Base-by-base conservation (phyloP, 2,329 filamentous ascomycete species). In the Tricladium varicosporioides region DNA sequence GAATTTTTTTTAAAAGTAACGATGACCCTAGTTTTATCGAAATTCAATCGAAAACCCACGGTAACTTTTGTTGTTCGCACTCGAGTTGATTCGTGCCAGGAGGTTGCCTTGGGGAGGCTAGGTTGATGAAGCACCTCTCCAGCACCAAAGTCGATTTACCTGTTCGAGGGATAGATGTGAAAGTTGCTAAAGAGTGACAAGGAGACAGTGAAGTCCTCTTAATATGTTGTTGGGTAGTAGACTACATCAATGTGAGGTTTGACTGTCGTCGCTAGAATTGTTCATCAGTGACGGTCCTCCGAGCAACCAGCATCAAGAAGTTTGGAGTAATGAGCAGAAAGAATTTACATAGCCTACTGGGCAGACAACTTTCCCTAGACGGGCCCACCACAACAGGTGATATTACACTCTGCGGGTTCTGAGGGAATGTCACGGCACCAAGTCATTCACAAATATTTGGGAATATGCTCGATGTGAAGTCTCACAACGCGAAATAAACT, bases 271-370 rank as follows among this genome's bases (percentile, higher is more conserved):
- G 61, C 61, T 66, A 60, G 60, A 61, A 31, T 46, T 43, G 33
- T n/a, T 15, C 48, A 59, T 66, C 48, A 67, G 61, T 61, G 47
- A 62, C 47, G 59, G 59, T 67, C 63, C 58, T 62, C 64, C 58
- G 51, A 65, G 63, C 62, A 68, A 63, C 62, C 58, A 55, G 40
- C 22, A 55, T 27, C 31, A 48, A 46, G 9, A 54, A 31, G 22
- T 27, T 27, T 18, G 33, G 15, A 5, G 22, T 16, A 45, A 44
- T 43, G 13, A 58, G 16, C 22, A 43, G 32, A 43, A 47, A 43
- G 46, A 46, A 40, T 53, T 53, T 62, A 64, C 65, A 58, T 58
- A 60, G 60, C 61, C 62, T 64, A 46, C 33, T 48, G 33, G 53
- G 64, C 54, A 53, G 60, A 60, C 61, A 61, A 59, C 61, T 60